Conservation (phyloP, 2,329 filamentous ascomycete genomes). For the Cercospora beticola region DNA sequence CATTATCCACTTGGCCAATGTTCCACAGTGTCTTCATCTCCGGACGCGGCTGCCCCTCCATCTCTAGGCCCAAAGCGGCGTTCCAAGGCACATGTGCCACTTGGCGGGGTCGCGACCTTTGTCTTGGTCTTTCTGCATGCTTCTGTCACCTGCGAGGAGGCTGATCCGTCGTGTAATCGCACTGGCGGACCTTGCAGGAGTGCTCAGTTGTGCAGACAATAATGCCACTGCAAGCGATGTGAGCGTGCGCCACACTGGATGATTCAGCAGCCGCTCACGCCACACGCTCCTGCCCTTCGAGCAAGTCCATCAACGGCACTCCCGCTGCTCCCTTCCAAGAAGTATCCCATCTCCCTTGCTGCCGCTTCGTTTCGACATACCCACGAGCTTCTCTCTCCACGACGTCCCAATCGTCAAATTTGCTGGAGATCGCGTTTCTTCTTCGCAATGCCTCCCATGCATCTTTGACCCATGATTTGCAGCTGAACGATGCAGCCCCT, state of each 20-base stretch:
- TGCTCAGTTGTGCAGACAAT: no score
- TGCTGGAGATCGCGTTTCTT: not conserved
- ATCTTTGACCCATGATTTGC: not conserved
- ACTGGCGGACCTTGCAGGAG: not conserved
- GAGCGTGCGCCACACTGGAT: no score
- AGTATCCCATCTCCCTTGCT: not conserved
- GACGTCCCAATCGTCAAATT: not conserved
- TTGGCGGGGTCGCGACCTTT: not conserved
- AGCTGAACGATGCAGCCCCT: not conserved
- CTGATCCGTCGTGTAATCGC: not conserved
- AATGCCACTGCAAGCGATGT: no score
- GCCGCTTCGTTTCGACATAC: not conserved
- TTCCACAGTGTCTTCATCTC: not conserved
- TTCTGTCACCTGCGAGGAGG: not conserved
- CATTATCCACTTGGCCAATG: not conserved
- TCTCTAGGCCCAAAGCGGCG: not conserved
- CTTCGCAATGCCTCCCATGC: not conserved
- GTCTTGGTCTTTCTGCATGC: not conserved
- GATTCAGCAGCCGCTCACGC: not conserved
- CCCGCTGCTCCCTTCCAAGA: not conserved
- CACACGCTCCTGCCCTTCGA: not conserved
- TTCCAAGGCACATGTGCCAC: not conserved
- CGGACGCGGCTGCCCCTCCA: not conserved
- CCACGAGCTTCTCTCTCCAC: not conserved
- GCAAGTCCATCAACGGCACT: not conserved